Evolutionary conservation across 176 grass and related monocot species (phyloP), one percentile per base, ranked within the genome.

Genomic region (Eleusine indica): DNA sequence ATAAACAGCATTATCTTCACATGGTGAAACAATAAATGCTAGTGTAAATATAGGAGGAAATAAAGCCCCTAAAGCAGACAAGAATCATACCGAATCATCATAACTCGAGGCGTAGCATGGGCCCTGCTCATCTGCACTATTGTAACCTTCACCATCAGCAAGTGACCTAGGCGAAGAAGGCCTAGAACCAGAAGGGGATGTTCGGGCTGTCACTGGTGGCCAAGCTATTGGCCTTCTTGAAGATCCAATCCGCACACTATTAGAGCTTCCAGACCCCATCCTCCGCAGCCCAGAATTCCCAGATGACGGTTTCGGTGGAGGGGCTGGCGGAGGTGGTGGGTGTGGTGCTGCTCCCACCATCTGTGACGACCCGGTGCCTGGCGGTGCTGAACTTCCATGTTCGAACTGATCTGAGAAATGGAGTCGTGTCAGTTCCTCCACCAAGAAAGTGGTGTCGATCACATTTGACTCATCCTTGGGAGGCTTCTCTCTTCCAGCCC

Each of bases 61-160:
- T 81, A 66, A 88, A 75, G 21, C 37, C 12, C 75, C 3, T 60
- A 61, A 77, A 83, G 80, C 12, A 58, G 38, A 89, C 46, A 19
- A 73, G 86, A n/a, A 90, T 75, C 93, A 90, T 92, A 99, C 97
- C 85, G 37, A 80, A 76, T 99, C 97, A 88, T 92, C 78, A 80
- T 94, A 94, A 46, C 76, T 90, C 10, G 79, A 94, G 9, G 74
- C 51, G 41, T 92, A 96, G 84, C 97, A 92, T 35, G 89, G 89
- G 19, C 89, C 91, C 66, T 96, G 97, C 75, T 99, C 97, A 79
- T 99, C 97, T 41, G 97, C 91, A 82, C 97, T 99, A 75, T 99
- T 99, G 67, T 99, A 99, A 73, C 97, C 97, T 89, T 99, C 97
- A 21, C 86, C 87, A 78, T 99, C 97, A 53, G 76, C 83, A 72